phyloP scores from a whole-genome alignment of 352 stramenopile species.

The Phytophthora tentaculata region DNA sequence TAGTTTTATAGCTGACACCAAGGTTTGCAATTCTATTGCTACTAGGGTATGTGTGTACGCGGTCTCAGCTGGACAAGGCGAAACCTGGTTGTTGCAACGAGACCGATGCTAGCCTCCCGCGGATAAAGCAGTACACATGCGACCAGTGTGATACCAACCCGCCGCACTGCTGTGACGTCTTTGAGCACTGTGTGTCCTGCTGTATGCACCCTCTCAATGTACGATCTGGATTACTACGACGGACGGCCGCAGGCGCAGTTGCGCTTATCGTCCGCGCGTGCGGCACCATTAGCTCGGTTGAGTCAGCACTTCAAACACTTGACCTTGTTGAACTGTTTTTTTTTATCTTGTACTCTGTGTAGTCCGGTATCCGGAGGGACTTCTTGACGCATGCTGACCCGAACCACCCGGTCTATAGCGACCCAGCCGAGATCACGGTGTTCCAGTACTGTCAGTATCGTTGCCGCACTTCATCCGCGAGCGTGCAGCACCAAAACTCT shows the following conservation, averaged over 20 bases:
- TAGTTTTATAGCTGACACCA: not conserved
- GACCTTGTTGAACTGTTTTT: conserved; percentile 19
- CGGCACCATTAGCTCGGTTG: not conserved
- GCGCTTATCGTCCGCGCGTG: too few species aligned
- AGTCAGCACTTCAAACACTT: conserved; percentile 9
- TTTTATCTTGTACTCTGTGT: conserved; percentile 6
- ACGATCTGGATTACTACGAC: too few species aligned
- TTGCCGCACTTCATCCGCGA: conserved; percentile 78
- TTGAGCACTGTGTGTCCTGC: conserved; percentile 78
- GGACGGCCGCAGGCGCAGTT: conserved; percentile 6
- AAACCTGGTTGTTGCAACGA: conserved; percentile 70
- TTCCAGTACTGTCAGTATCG: conserved; percentile 77
- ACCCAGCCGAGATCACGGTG: conserved; percentile 58
- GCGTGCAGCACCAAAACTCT: conserved; percentile 81
- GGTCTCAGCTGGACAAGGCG: conserved; percentile 45
- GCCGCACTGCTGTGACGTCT: conserved; percentile 74
- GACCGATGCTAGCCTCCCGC: conserved; percentile 52
- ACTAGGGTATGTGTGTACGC: conserved; percentile 59
- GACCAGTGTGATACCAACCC: conserved; percentile 67
- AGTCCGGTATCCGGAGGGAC: conserved; percentile 63
- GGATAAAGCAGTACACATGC: conserved; percentile 67
- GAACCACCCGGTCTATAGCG: conserved; percentile 67
- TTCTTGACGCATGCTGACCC: conserved; percentile 69
- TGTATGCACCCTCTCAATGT: conserved; percentile 85
- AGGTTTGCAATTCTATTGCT: not conserved